Percentiles rank a stretch among this genome's conserved stretches.
These are phyloP conservation scores for Eimeria sp. DNA, from an alignment of 169 alveolate genomes.

Conservation along the genomic window DNA sequence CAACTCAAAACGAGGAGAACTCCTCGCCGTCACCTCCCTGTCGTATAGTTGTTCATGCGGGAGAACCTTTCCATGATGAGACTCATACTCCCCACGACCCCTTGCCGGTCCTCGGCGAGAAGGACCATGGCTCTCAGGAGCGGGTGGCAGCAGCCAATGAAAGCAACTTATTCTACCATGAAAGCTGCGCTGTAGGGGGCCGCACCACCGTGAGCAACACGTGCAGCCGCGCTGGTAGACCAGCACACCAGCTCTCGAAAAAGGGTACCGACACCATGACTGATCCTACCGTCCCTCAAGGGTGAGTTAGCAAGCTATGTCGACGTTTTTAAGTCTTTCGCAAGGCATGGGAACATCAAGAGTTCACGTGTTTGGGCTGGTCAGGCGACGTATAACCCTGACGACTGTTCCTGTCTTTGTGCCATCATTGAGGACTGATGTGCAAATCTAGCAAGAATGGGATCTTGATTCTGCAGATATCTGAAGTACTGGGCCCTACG, in stretches of 20 bases:
- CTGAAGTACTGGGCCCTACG: conserved; percentile 70
- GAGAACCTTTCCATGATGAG: background rate
- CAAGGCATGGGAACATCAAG: background rate
- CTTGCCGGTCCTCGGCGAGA: background rate
- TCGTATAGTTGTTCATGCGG: conserved; percentile 29
- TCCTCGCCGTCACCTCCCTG: conserved; percentile 29
- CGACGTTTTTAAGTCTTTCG: background rate
- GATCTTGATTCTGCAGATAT: conserved; percentile 11
- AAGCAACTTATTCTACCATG: background rate
- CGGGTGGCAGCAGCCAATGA: background rate
- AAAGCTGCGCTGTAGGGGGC: background rate
- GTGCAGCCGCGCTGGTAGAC: background rate
- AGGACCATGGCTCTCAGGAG: background rate
- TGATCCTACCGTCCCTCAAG: conserved; percentile 37
- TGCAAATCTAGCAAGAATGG: background rate
- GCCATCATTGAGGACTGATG: background rate
- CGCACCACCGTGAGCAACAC: conserved; percentile 31
- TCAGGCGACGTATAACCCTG: background rate
- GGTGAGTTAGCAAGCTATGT: background rate
- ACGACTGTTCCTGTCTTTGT: background rate
- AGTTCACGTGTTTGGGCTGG: background rate
- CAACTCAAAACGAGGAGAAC: background rate
- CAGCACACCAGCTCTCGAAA: background rate
- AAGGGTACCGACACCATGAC: conserved; percentile 1
- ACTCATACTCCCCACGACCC: background rate